Conservation (phyloP, 2,329 filamentous ascomycete genomes). For the Dactylellina sp. region DNA sequence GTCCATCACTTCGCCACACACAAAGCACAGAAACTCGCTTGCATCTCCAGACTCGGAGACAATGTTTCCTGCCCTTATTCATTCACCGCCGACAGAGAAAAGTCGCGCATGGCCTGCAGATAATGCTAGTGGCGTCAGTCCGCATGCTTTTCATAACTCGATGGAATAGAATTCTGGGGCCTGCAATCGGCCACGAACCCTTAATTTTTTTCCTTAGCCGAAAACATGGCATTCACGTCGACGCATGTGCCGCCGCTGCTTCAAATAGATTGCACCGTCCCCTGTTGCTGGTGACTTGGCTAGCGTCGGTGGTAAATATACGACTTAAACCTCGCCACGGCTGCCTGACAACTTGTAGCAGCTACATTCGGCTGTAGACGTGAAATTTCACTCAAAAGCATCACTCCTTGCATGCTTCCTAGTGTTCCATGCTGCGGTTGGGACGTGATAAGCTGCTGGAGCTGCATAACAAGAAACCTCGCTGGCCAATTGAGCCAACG, state of each 20-base stretch:
- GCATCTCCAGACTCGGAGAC: constrained; percentile 49
- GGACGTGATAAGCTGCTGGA: constrained; percentile 26
- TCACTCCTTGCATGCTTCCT: constrained; percentile 37
- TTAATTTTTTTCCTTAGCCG: constrained; percentile 30
- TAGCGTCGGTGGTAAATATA: constrained; percentile 47
- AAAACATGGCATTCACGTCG: constrained; percentile 35
- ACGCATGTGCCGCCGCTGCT: constrained; percentile 50
- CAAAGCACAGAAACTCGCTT: constrained; percentile 39
- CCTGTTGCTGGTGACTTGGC: constrained; percentile 36
- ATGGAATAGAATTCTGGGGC: constrained; percentile 24
- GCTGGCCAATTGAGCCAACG: constrained; percentile 3
- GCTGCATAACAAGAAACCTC: constrained; percentile 33
- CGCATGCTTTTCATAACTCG: constrained; percentile 49
- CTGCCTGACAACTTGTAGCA: constrained; percentile 48
- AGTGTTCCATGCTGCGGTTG: constrained; percentile 5
- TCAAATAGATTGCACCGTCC: constrained; percentile 51
- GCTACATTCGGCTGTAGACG: constrained; percentile 36
- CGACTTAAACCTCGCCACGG: constrained; percentile 18
- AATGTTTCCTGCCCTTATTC: constrained; percentile 6
- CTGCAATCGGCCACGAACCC: constrained; percentile 27
- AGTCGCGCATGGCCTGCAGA: constrained; percentile 46
- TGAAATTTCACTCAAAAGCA: constrained; percentile 39
- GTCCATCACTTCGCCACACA: constrained; percentile 39
- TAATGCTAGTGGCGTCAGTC: constrained; percentile 56
- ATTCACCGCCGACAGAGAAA: constrained; percentile 23